Evolutionary conservation across 805 yeast genomes (phyloP), one percentile per base, ranked within the genome.

Genomic region (Yamadazyma akitaensis): DNA sequence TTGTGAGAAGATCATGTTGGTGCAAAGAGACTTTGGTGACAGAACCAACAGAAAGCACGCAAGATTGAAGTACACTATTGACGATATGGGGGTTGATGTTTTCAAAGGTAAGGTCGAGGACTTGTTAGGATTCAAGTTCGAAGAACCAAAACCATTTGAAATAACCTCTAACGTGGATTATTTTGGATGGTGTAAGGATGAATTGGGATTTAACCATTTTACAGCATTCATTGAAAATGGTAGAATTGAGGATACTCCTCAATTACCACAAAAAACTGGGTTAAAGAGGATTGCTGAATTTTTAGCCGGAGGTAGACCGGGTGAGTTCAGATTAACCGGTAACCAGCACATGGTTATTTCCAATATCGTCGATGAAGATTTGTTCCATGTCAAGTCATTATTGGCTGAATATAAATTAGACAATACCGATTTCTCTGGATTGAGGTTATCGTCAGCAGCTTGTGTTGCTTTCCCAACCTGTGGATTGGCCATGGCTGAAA

Each of bases 381-480:
- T 88, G 53, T 76, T 73, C 14, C 67, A 66, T 24, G 72, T 91
- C 53, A 88, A 89, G 67, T 65, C 66, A 25, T 57, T 89, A 28
- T 69, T 92, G 69, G 77, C 78, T 35, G 68, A 85, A 62, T 87
- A 85, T 70, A 87, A 85, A 65, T 77, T 92, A 53, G 96, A 89
- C 64, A 90, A 89, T 70, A 76, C 90, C 43, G 78, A 82, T 54
- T 86, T 83, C 68, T 83, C 95, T 46, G 95, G 86, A 3, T 75
- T 92, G 60, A 82, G 98, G 66, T 76, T 89, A 48, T 85, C 96
- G 9, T 88, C 97, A 7, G 90, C 96, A 21, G 96, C 98, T 0
- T 92, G 98, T 80, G 98, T 92, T 49, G 97, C 97, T 2, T 84
- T 92, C 80, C 98, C 98, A 56, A 92, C 98, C 1, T 92, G 98